Evolutionary conservation across 805 yeast genomes (phyloP).

Genomic region (Wickerhamiella kurtzmanii): DNA sequence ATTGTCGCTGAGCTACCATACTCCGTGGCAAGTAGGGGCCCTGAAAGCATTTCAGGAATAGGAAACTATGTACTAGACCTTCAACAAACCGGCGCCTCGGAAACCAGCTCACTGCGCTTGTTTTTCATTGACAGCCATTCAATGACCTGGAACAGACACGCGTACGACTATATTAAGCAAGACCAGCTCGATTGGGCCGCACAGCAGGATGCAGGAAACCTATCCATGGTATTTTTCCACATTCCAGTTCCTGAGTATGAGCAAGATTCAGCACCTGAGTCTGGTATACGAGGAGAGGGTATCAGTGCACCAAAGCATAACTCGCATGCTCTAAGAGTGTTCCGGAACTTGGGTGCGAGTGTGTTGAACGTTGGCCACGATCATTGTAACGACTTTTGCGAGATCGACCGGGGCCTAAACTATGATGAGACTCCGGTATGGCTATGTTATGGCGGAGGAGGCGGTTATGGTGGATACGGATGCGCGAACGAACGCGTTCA

Average conservation of each 20-base stretch:
- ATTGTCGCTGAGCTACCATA: slow-evolving; percentile 50
- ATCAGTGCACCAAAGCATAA: slow-evolving; percentile 67
- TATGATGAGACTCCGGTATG: slow-evolving; percentile 34
- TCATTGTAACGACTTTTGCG: slow-evolving; percentile 86
- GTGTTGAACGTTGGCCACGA: slow-evolving; percentile 86
- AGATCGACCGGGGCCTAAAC: slow-evolving; percentile 29
- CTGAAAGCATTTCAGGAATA: slow-evolving; percentile 55
- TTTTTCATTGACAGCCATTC: slow-evolving; percentile 77
- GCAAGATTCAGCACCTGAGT: not conserved
- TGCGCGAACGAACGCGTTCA: slow-evolving; percentile 38
- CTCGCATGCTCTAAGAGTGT: slow-evolving; percentile 46
- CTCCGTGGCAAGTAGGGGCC: slow-evolving; percentile 50
- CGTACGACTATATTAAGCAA: slow-evolving; percentile 83
- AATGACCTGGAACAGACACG: slow-evolving; percentile 23
- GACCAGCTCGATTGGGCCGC: slow-evolving; percentile 50
- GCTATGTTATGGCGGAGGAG: slow-evolving; percentile 89
- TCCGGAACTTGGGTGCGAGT: slow-evolving; percentile 52
- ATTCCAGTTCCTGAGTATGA: slow-evolving; percentile 83
- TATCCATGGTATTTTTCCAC: slow-evolving; percentile 86
- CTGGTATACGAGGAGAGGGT: slow-evolving; percentile 55
- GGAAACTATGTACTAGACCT: slow-evolving; percentile 64
- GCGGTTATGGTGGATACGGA: slow-evolving; percentile 93
- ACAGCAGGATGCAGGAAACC: slow-evolving; percentile 24
- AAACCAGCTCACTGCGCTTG: too few relatives aligned
- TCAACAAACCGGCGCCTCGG: slow-evolving; percentile 11